Evolutionary conservation across 148 eudicot genomes (phyloP).

Genomic region (Limonium bicolor): DNA sequence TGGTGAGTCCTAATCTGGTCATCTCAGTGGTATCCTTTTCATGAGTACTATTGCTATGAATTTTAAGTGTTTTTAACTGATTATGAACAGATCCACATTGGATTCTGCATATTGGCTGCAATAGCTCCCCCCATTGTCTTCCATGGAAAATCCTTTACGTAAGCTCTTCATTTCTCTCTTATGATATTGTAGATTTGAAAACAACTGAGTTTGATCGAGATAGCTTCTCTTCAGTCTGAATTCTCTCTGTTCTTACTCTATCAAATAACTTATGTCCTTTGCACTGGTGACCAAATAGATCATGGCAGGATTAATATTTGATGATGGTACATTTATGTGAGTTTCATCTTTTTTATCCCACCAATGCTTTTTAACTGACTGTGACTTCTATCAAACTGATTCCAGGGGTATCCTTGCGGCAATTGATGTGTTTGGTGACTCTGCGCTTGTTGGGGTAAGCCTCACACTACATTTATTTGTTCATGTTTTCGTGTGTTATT

Average conservation of each 20-base stretch:
- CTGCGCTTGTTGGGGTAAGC: constrained; percentile 78
- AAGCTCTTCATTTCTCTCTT: no score
- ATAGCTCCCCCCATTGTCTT: constrained; percentile 94
- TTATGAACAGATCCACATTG: constrained; percentile 64
- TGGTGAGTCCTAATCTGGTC: constrained; percentile 76
- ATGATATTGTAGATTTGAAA: no score
- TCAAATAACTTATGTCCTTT: no score
- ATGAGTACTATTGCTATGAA: constrained; percentile 1
- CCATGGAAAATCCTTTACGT: constrained; percentile 90
- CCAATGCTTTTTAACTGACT: constrained; percentile 1
- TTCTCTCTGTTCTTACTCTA: no score
- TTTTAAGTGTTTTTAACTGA: neutral
- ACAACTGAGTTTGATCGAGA: no score
- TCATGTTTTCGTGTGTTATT: neutral
- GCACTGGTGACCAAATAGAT: no score
- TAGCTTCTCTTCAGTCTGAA: no score
- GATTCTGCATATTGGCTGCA: constrained; percentile 87
- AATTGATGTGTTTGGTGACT: constrained; percentile 63
- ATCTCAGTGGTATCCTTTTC: no score
- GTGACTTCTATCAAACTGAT: neutral
- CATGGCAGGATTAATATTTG: no score
- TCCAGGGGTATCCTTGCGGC: constrained; percentile 97
- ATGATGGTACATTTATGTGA: neutral
- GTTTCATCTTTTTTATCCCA: neutral
- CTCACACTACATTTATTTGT: neutral